Evolutionary conservation across 2,329 filamentous ascomycete genomes (phyloP).

Genomic region (Pyrenochaeta sp.): DNA sequence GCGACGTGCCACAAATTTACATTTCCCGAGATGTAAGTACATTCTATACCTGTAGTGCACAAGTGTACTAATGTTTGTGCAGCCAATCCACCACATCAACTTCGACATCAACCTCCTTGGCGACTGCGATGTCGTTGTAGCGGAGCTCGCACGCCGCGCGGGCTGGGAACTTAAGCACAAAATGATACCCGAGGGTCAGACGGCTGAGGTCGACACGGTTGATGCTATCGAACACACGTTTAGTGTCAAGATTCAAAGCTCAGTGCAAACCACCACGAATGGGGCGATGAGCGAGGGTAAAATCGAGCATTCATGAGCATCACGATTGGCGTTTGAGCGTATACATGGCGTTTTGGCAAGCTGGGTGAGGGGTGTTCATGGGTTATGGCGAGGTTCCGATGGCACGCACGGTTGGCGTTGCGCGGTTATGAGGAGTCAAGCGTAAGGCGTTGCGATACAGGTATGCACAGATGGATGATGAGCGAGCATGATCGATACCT

Average conservation of each 20-base stretch:
- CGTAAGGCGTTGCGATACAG: not conserved
- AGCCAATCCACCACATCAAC: slow-evolving; percentile 85
- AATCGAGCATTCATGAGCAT: slow-evolving; percentile 14
- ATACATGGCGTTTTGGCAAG: slow-evolving; percentile 19
- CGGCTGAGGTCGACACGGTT: slow-evolving; percentile 61
- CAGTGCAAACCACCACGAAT: slow-evolving; percentile 25
- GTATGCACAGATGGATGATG: not conserved
- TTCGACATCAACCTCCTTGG: slow-evolving; percentile 98
- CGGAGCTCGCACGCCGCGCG: slow-evolving; percentile 82
- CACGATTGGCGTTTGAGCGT: slow-evolving; percentile 8
- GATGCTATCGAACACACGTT: slow-evolving; percentile 42
- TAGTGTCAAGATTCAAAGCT: slow-evolving; percentile 34
- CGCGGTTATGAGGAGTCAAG: not conserved
- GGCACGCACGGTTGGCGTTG: not conserved
- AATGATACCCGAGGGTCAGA: slow-evolving; percentile 77
- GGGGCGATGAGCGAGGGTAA: slow-evolving; percentile 16
- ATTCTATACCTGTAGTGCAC: not conserved
- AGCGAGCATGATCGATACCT: not conserved
- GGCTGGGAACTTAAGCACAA: slow-evolving; percentile 83
- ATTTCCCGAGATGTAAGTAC: slow-evolving; percentile 75
- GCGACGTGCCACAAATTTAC: slow-evolving; percentile 87
- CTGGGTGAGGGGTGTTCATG: slow-evolving; percentile 13
- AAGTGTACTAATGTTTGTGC: not conserved
- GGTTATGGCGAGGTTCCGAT: not conserved
- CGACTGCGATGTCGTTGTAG: slow-evolving; percentile 89